Evolutionary conservation across 164 flowering plant species (phyloP), one percentile per base, ranked within the genome.

Genomic region (Echeveria elegans): DNA sequence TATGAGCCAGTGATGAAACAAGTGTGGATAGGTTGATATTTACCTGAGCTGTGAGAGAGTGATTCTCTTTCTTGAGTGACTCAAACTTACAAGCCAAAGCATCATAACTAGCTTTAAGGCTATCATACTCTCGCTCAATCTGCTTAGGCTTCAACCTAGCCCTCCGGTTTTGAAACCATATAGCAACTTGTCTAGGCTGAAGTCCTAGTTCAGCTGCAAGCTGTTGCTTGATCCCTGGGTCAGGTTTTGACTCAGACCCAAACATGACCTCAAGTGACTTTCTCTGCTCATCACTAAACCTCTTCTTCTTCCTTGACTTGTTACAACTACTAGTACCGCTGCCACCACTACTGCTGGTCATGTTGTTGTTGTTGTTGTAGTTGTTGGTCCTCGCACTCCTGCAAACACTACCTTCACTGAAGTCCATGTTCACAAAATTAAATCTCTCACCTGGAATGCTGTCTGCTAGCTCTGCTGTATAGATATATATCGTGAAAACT

Each of bases 81-180:
- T 71, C 74, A 21, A 60, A 73, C 38, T 41, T 53, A 34, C 66
- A 60, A 23, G 66, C 69, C 28, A 77, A 70, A 26, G 40, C 53
- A 32, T 77, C 72, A 23, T 68, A 69, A 24, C 56, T 52, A 4
- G 74, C 69, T 31, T 64, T 64, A 8, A 77, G 24, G 11, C 16
- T 47, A 29, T 18, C 31, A 64, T 73, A 74, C 1, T 77, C 75
- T 29, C 28, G 37, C 63, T 77, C 80, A 40, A 74, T 63, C 68
- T 69, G 74, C 63, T 72, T 77, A 0, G 71, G 24, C 45, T 73
- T 77, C 63, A 23, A 66, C 43, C 80, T 56, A 14, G 80, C 80
- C 38, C 77, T 56, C 34, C 66, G 59, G 68, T 77, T 77, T 69
- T 77, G 80, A 41, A 77, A 74, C 80, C 80, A 77, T 43, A 74